Base-by-base conservation (phyloP, 2,329 filamentous ascomycete species). In the Lasiodiplodia sp. region DNA sequence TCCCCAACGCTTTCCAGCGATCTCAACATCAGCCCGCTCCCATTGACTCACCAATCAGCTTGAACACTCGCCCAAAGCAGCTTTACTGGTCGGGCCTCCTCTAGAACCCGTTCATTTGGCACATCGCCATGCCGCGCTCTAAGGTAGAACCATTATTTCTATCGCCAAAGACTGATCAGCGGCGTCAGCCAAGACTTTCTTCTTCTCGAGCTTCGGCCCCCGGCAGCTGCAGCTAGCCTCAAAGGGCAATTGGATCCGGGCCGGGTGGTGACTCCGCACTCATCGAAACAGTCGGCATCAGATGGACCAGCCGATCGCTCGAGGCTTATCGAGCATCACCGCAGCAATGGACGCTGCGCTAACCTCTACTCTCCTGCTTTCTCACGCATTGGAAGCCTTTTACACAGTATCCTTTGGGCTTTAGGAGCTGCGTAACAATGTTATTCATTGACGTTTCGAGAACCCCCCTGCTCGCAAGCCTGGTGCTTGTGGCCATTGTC, bases 221-320 rank as follows among this genome's bases (percentile, higher is more conserved):
- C 60, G 44, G 38, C 47, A 52, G 47, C 60, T 16, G 60, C 60
- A 53, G 60, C 60, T 64, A 64, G 21, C 60, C 60, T 25, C 11
- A 64, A 64, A 10, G 8, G 47, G 60, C 31, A 64, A 64, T 6
- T 52, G 47, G 44, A 64, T 64, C 60, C 60, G 47, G 60, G 38
- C 28, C n/a, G 28, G 34, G 44, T 49, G 37, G n/a, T 34, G 60
- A 52, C 60, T 64, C 60, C 47, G 60, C 60, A 64, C 60, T 4
- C 60, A 28, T 31, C n/a, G 16, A n/a, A 23, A 12, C 34, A 18
- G 14, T 34, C 60, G 60, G 60, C 60, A 38, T 34, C 31, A 25
- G 25, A 64, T 34, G 28, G 18, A 25, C 44, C 44, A 52, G 47
- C 60, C 60, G 47, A 64, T 37, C 28, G n/a, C 34, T 31, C 3